Conservation (phyloP, 495 filamentous ascomycete species). For the Neurospora pannonica region DNA sequence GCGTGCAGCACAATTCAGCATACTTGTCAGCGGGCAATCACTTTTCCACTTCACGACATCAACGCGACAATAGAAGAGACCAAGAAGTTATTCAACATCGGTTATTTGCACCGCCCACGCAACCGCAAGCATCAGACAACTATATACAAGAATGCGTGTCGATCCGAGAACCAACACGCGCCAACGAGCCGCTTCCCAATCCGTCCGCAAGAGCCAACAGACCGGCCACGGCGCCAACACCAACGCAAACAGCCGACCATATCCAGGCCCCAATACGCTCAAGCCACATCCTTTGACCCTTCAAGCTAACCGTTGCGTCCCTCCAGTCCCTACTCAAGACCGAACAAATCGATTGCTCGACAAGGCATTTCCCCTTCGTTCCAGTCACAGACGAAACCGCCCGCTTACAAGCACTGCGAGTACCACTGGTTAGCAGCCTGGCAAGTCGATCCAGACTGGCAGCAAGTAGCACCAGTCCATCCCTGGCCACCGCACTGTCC, state of each 20-base stretch:
- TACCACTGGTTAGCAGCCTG: slow-evolving; percentile 37
- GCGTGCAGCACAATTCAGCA: background rate
- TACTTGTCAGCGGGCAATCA: background rate
- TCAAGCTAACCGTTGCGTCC: background rate
- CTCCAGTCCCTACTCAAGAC: background rate
- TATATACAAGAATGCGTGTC: background rate
- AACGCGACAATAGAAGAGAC: background rate
- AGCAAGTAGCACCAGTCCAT: slow-evolving; percentile 39
- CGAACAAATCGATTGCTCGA: background rate
- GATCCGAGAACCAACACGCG: background rate
- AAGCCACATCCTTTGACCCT: background rate
- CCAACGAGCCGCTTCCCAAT: background rate
- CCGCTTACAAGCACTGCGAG: slow-evolving; percentile 33
- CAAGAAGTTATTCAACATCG: background rate
- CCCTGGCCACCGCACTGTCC: slow-evolving; percentile 43
- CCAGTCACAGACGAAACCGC: background rate
- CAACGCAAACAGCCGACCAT: background rate
- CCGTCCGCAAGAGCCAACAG: background rate
- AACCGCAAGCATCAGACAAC: background rate
- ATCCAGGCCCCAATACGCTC: background rate
- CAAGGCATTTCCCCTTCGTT: background rate
- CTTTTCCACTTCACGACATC: background rate
- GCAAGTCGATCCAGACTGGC: slow-evolving; percentile 35
- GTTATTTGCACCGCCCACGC: background rate
- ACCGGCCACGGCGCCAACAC: background rate